phyloP scores from a whole-genome alignment of 768 basidiomycete genomes.

The Lentinula boryana region DNA sequence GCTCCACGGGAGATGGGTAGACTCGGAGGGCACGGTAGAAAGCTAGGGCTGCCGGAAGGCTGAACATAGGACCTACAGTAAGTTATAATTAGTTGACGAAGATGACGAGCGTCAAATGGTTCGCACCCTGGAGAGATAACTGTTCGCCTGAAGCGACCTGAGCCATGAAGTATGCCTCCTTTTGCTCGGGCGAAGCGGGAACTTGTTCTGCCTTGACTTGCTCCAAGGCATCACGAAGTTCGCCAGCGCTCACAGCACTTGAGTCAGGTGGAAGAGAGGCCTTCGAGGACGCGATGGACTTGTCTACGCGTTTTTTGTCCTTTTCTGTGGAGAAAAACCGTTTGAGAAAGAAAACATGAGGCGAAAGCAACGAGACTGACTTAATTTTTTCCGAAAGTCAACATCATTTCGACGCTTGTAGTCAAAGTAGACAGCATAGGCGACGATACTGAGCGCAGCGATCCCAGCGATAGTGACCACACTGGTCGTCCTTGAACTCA shows the following conservation, averaged over 20 bases:
- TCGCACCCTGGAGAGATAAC: slow-evolving; percentile 63
- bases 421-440: slow-evolving; percentile 93
- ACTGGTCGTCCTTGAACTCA: slow-evolving; percentile 32
- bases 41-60: slow-evolving; percentile 76
- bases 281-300: slow-evolving; percentile 51
- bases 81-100: slow-evolving; percentile 2
- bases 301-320: slow-evolving; percentile 86
- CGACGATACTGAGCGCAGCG: slow-evolving; percentile 55
- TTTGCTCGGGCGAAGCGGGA: slow-evolving; percentile 65
- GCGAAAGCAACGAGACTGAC: slow-evolving; percentile 39
- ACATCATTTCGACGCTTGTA: slow-evolving; percentile 86
- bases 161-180: slow-evolving; percentile 87
- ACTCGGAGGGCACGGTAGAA: slow-evolving; percentile 94
- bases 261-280: slow-evolving; percentile 27
- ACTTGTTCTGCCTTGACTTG: slow-evolving; percentile 63
- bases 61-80: slow-evolving; percentile 62
- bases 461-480: slow-evolving; percentile 40
- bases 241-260: slow-evolving; percentile 36
- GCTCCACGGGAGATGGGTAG: slow-evolving; percentile 91
- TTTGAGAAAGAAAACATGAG: slow-evolving; percentile 2
- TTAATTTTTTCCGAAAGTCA: slow-evolving; percentile 82
- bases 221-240: slow-evolving; percentile 59
- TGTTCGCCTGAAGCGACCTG: slow-evolving; percentile 87
- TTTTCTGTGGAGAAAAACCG: slow-evolving; percentile 49
- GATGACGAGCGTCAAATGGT: slow-evolving; percentile 14